Conservation (phyloP, 805 yeast species). For the Debaryomyces hansenii region DNA sequence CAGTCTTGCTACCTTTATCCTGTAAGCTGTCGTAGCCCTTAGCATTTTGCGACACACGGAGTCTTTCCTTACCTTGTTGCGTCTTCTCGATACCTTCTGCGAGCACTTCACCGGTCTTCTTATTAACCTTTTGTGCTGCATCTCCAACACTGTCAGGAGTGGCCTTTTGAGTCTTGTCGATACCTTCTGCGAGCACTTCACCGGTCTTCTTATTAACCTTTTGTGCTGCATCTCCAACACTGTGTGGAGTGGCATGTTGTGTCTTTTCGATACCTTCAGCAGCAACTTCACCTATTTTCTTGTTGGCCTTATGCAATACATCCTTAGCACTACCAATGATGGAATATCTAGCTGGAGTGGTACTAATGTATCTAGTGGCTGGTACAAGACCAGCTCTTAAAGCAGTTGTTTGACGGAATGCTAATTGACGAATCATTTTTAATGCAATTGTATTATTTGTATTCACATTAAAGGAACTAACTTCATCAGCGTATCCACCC, state of each 20-base stretch:
- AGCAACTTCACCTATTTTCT: slow-evolving; percentile 40
- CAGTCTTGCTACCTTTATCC: slow-evolving; percentile 44
- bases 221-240: slow-evolving; percentile 16
- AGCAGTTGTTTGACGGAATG: slow-evolving; percentile 2
- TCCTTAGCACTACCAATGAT: slow-evolving; percentile 37
- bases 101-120: slow-evolving; percentile 30
- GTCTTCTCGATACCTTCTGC: slow-evolving; percentile 33
- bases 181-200: slow-evolving; percentile 31
- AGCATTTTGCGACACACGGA: slow-evolving; percentile 25
- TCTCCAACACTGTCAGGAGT: slow-evolving; percentile 13
- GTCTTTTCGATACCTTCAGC: slow-evolving; percentile 43
- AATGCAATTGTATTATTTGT: neutral
- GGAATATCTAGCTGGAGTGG: slow-evolving; percentile 13
- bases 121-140: slow-evolving; percentile 26
- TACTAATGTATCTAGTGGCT: neutral
- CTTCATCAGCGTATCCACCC: neutral
- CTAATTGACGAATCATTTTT: slow-evolving; percentile 7
- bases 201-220: slow-evolving; percentile 31
- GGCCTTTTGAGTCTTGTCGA: slow-evolving; percentile 21
- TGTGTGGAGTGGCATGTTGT: slow-evolving; percentile 22
- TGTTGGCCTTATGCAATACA: slow-evolving; percentile 29
- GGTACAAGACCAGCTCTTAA: neutral
- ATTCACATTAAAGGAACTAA: too few relatives aligned
- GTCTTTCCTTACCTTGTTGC: slow-evolving; percentile 4
- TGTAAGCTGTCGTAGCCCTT: slow-evolving; percentile 40